These are phyloP conservation scores for Fragilaria radians DNA, from an alignment of 108 stramenopile species.

Conservation along the genomic window DNA sequence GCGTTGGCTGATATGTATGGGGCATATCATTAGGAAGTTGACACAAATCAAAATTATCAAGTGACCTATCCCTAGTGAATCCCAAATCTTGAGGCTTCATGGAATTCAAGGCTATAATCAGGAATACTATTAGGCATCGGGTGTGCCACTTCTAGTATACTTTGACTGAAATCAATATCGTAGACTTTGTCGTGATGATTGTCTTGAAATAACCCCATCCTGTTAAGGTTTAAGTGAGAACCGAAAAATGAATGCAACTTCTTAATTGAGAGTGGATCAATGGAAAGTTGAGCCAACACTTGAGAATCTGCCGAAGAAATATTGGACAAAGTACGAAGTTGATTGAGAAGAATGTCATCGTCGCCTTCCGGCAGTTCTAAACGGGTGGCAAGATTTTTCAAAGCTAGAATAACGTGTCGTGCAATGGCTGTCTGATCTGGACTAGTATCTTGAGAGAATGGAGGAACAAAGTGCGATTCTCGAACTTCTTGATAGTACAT, in stretches of 20 bases:
- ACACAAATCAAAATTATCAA: too few species aligned
- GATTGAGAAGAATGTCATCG: constrained; percentile 35
- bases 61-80: too few species aligned
- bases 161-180: too few species aligned
- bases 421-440: constrained; percentile 25
- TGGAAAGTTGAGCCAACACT: constrained; percentile 32
- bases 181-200: too few species aligned
- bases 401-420: constrained; percentile 28
- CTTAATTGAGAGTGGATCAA: constrained; percentile 35
- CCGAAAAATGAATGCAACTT: constrained; percentile 21
- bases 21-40: too few species aligned
- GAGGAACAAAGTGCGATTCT: constrained; percentile 23
- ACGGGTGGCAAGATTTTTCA: constrained; percentile 28
- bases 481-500: constrained; percentile 31
- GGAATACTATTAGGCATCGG: too few species aligned
- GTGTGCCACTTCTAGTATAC: too few species aligned
- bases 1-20: too few species aligned
- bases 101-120: too few species aligned
- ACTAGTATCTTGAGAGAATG: background rate
- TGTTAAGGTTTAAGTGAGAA: background rate
- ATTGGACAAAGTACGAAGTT: constrained; percentile 25
- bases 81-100: too few species aligned
- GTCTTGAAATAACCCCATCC: too few species aligned
- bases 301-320: constrained; percentile 27
- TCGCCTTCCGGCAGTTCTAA: constrained; percentile 43